These are phyloP conservation scores for Rubroboletus pulcherrimus DNA, from an alignment of 768 basidiomycete genomes.

Conservation along the genomic window DNA sequence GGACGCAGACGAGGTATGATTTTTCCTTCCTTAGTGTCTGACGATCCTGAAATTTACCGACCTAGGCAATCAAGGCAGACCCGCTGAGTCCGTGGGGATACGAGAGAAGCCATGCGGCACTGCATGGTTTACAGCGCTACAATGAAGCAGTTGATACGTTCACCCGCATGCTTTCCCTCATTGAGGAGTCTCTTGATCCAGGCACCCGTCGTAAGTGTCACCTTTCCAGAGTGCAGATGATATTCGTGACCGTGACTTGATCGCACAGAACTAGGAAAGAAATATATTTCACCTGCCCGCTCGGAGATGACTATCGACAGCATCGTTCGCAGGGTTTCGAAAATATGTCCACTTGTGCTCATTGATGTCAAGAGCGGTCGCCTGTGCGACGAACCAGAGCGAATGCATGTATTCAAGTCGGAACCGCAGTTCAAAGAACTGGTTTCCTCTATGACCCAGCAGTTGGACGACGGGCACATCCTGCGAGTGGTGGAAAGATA, in stretches of 20 bases:
- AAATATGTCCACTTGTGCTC: neutral
- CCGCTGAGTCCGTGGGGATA: neutral
- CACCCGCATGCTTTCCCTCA: neutral
- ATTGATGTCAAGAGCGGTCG: neutral
- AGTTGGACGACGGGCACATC: neutral
- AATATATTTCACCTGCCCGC: neutral
- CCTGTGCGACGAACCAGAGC: neutral
- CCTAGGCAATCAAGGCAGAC: neutral
- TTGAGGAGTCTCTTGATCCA: neutral
- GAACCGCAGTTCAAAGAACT: neutral
- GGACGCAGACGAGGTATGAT: constrained; percentile 11
- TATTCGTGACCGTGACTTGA: neutral
- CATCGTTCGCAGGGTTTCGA: neutral
- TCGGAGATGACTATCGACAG: neutral
- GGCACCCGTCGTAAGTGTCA: neutral
- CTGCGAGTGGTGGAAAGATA: neutral
- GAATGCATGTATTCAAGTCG: neutral
- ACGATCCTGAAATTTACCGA: neutral
- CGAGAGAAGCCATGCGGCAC: neutral
- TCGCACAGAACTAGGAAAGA: neutral
- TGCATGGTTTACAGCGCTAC: neutral
- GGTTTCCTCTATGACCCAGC: neutral
- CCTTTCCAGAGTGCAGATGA: rapidly evolving
- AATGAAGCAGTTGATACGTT: neutral
- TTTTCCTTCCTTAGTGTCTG: neutral